Percentiles rank a stretch among this genome's conserved stretches.
Evolutionary conservation across 306 rosid species (phyloP).

Genomic region (Begonia fuchsioides): DNA sequence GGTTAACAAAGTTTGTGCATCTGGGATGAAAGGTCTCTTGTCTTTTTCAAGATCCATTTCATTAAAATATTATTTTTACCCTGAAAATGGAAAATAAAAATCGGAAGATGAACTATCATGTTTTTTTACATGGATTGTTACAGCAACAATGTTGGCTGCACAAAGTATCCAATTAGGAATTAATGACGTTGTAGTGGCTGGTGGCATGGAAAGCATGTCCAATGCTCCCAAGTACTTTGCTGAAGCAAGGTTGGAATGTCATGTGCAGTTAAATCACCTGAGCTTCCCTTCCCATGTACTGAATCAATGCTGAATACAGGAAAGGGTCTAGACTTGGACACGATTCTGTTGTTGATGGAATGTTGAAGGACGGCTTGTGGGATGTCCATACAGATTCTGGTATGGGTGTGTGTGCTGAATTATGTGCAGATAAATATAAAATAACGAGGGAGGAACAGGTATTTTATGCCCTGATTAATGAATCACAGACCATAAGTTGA

Average conservation of each 20-base stretch:
- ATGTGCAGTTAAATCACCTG: conserved; percentile 8
- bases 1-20: conserved; percentile 95
- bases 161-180: conserved; percentile 94
- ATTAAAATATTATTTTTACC: not conserved
- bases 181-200: conserved; percentile 91
- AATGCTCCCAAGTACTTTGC: conserved; percentile 81
- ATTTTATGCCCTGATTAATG: conserved; percentile 7
- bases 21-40: conserved; percentile 84
- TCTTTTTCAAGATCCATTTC: not conserved
- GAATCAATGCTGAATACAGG: conserved; percentile 41
- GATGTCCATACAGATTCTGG: too few species aligned
- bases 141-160: conserved; percentile 96
- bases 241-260: conserved; percentile 72
- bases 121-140: conserved; percentile 14
- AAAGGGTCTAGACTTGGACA: conserved; percentile 98
- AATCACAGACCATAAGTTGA: conserved; percentile 4
- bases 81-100: not conserved
- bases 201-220: conserved; percentile 99
- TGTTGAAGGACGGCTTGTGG: conserved; percentile 97
- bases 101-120: conserved; percentile 3
- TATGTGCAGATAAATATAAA: too few species aligned
- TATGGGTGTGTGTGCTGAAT: too few species aligned
- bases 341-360: conserved; percentile 91
- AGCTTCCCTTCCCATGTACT: conserved; percentile 4
- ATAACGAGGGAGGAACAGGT: conserved; percentile 86